These are phyloP conservation scores for Dipodascopsis tothii DNA, from an alignment of 805 yeast genomes.

Conservation along the genomic window DNA sequence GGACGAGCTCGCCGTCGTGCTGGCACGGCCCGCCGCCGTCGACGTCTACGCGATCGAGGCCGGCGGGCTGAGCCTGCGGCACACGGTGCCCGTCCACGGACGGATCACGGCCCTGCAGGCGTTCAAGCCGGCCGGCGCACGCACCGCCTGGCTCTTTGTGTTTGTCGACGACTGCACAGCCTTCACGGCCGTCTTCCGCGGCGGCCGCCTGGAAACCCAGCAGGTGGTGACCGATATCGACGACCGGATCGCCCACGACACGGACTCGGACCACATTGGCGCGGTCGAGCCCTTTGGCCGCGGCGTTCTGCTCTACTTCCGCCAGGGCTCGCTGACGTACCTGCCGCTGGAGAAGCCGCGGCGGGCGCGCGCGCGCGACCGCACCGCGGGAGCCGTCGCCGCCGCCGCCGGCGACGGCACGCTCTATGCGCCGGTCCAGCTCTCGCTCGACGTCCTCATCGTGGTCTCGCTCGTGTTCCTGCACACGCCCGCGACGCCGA, in stretches of 20 bases:
- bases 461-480: conserved; percentile 14
- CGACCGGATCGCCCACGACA: conserved; percentile 15
- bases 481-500: conserved; percentile 6
- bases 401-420: conserved; percentile 2
- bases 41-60: conserved; percentile 13
- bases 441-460: conserved; percentile 15
- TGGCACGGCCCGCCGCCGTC: conserved; percentile 17
- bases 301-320: conserved; percentile 12
- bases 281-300: conserved; percentile 14
- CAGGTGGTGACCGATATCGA: conserved; percentile 13
- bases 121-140: conserved; percentile 11
- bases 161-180: conserved; percentile 11
- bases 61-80: conserved; percentile 10
- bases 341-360: conserved; percentile 11
- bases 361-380: neutral
- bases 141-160: conserved; percentile 19
- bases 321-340: conserved; percentile 13
- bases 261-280: conserved; percentile 16
- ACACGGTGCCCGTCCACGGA: conserved; percentile 14
- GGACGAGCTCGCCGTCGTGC: conserved; percentile 11
- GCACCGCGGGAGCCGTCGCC: conserved; percentile 1
- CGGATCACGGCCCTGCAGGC: conserved; percentile 9
- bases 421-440: conserved; percentile 10
- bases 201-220: conserved; percentile 9
- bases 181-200: conserved; percentile 7